A percentile compares a stretch with the other conserved stretches of the same genome.
phyloP scores from a whole-genome alignment of 2,329 filamentous ascomycete species.

The Aphanocladium album region DNA sequence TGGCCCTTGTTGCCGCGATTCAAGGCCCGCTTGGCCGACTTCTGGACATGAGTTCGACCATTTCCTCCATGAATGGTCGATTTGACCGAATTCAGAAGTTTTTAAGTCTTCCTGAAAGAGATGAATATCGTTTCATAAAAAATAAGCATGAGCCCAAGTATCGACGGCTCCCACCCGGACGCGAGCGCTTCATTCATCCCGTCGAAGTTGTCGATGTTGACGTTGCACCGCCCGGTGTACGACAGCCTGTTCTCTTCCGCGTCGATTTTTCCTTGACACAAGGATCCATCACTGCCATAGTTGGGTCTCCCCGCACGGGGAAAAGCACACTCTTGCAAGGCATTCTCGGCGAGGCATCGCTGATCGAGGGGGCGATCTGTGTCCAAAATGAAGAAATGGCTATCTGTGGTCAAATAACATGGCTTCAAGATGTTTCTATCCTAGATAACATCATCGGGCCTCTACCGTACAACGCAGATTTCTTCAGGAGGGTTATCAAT shows the following conservation, averaged over 20 bases:
- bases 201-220: constrained; percentile 4
- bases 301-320: neutral
- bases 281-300: constrained; percentile 1
- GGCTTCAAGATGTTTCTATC: constrained; percentile 5
- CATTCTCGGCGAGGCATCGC: constrained; percentile 7
- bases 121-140: constrained; percentile 2
- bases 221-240: neutral
- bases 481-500: neutral
- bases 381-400: constrained; percentile 3
- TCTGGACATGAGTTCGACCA: constrained; percentile 1
- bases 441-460: constrained; percentile 9
- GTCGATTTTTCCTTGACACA: constrained; percentile 1
- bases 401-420: constrained; percentile 4
- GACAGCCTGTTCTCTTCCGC: constrained; percentile 6
- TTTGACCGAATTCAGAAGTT: neutral
- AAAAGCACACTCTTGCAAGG: constrained; percentile 5
- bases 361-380: constrained; percentile 1
- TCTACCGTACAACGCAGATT: constrained; percentile 3
- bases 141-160: neutral
- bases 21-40: constrained; percentile 10
- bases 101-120: neutral
- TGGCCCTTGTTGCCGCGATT: constrained; percentile 2
- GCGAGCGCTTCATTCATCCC: neutral
- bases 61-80: neutral
- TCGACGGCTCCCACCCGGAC: neutral